A percentile compares a stretch with the other conserved stretches of the same genome.
Conservation (phyloP, 352 stramenopile genomes). For the Phytophthora fragariaefolia region DNA sequence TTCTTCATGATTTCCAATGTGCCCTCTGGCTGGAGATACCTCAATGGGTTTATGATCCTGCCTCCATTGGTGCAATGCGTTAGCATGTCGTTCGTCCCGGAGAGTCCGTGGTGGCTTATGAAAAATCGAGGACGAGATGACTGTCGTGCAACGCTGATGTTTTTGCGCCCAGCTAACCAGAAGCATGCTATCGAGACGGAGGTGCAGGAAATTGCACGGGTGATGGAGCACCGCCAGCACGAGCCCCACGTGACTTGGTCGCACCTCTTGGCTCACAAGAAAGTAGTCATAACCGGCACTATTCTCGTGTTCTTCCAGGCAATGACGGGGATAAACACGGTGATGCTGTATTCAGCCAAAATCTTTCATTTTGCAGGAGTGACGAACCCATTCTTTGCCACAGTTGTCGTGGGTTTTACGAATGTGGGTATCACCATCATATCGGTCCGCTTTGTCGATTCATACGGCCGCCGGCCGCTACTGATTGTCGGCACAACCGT, state of each 20-base stretch:
- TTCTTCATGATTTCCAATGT: slow-evolving; percentile 82
- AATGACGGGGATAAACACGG: slow-evolving; percentile 93
- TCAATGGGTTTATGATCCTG: slow-evolving; percentile 77
- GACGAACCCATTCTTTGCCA: slow-evolving; percentile 86
- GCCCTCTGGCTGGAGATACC: slow-evolving; percentile 83
- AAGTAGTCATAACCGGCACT: slow-evolving; percentile 57
- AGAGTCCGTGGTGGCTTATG: slow-evolving; percentile 92
- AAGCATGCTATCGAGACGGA: slow-evolving; percentile 63
- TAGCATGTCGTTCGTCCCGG: slow-evolving; percentile 66
- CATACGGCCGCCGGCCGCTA: slow-evolving; percentile 72
- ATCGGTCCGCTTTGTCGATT: slow-evolving; percentile 80
- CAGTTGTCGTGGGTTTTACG: slow-evolving; percentile 67
- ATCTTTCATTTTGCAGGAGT: slow-evolving; percentile 92
- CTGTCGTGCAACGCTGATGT: slow-evolving; percentile 44
- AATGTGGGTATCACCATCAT: slow-evolving; percentile 87
- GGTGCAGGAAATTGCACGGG: slow-evolving; percentile 62
- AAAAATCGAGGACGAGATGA: slow-evolving; percentile 64
- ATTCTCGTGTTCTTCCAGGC: slow-evolving; percentile 86
- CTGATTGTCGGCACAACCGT: slow-evolving; percentile 69
- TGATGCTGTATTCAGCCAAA: slow-evolving; percentile 92
- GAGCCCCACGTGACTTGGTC: slow-evolving; percentile 53
- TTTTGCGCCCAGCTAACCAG: slow-evolving; percentile 42
- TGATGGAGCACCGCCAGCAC: slow-evolving; percentile 64
- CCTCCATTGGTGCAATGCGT: slow-evolving; percentile 69
- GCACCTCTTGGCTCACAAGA: slow-evolving; percentile 68